Conservation (phyloP, 2,329 filamentous ascomycete genomes). For the Metarhizium robertsii region DNA sequence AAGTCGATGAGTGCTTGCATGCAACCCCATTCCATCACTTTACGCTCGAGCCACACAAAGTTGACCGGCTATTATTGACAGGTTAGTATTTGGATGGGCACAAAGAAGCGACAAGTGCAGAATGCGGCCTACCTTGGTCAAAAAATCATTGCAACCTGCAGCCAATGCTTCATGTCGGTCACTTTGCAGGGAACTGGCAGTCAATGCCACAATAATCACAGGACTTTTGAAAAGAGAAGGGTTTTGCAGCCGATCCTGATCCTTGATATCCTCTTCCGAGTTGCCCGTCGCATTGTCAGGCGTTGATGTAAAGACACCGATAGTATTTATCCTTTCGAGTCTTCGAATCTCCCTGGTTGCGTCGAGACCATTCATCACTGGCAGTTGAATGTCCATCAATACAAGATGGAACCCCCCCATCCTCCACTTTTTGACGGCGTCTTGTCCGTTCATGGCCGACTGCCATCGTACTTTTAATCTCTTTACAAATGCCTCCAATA, state of each 20-base stretch:
- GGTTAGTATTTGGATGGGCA: neutral
- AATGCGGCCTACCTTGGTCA: conserved; percentile 68
- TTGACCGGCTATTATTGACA: conserved; percentile 71
- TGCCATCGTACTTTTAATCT: conserved; percentile 92
- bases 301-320: conserved; percentile 78
- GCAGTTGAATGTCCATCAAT: conserved; percentile 96
- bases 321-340: conserved; percentile 81
- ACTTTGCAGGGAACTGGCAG: conserved; percentile 87
- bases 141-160: conserved; percentile 94
- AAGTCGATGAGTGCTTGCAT: conserved; percentile 99
- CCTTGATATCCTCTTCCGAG: conserved; percentile 38
- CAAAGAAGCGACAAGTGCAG: neutral
- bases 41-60: conserved; percentile 93
- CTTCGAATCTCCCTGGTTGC: conserved; percentile 91
- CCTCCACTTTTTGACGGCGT: conserved; percentile 90
- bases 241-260: conserved; percentile 61
- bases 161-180: conserved; percentile 92
- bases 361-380: conserved; percentile 91
- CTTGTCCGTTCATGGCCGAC: conserved; percentile 90
- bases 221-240: conserved; percentile 80
- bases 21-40: conserved; percentile 98
- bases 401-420: conserved; percentile 90
- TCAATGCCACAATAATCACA: conserved; percentile 95
- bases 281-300: conserved; percentile 42
- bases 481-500: conserved; percentile 93